Percentiles rank a stretch among this genome's conserved stretches.
phyloP scores from a whole-genome alignment of 495 filamentous ascomycete genomes.

The Penicillium verhagenii region DNA sequence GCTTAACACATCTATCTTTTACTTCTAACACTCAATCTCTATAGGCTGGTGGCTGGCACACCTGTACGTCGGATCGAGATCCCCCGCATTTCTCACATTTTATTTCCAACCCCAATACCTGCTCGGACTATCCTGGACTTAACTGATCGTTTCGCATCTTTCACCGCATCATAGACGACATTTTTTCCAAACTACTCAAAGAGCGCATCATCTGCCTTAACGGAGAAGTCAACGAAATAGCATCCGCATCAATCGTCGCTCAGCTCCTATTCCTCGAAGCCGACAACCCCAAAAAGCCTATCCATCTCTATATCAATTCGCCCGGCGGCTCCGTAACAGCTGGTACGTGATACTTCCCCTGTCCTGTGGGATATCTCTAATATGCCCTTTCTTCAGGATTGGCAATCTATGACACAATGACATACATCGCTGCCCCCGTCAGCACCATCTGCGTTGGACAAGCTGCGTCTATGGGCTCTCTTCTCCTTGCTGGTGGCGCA shows the following conservation, averaged over 20 bases:
- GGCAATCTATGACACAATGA: slow-evolving; percentile 99
- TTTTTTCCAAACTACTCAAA: slow-evolving; percentile 77
- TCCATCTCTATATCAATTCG: slow-evolving; percentile 96
- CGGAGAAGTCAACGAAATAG: slow-evolving; percentile 81
- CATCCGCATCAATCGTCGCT: slow-evolving; percentile 88
- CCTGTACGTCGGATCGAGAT: slow-evolving; percentile 58
- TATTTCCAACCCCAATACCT: neutral
- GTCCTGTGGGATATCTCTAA: neutral
- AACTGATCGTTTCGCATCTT: slow-evolving; percentile 23
- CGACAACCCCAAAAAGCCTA: slow-evolving; percentile 88
- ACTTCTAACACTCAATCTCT: neutral
- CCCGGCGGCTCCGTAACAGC: slow-evolving; percentile 96
- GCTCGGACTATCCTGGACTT: slow-evolving; percentile 9
- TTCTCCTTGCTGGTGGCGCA: slow-evolving; percentile 82
- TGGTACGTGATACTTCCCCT: slow-evolving; percentile 32
- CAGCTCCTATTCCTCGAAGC: slow-evolving; percentile 98
- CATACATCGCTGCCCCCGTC: slow-evolving; percentile 89
- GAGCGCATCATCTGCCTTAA: slow-evolving; percentile 97
- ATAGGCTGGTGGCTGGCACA: slow-evolving; percentile 87
- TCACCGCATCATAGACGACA: slow-evolving; percentile 71
- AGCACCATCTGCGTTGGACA: slow-evolving; percentile 94
- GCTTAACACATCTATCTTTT: neutral
- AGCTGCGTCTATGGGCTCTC: slow-evolving; percentile 90
- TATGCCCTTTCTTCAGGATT: slow-evolving; percentile 50
- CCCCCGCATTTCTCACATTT: neutral